Evolutionary conservation across 2,329 filamentous ascomycete genomes (phyloP), one percentile per base, ranked within the genome.

Genomic region (Cladophialophora carrionii): DNA sequence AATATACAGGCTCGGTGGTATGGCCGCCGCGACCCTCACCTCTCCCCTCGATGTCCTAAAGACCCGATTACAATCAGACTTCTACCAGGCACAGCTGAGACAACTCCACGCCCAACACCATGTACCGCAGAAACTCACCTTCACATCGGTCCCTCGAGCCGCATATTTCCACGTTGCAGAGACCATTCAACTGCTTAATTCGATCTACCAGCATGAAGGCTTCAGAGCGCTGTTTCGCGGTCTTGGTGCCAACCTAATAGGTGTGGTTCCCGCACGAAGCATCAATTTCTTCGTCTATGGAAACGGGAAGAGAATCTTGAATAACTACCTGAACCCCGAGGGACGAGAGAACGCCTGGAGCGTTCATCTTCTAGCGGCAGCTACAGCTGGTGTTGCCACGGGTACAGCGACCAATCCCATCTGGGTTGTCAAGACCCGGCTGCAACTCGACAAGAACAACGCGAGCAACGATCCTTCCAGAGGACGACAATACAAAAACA

Each of bases 241-340:
- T 24, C 84, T 98, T 3, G 93, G 92, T 0, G 93, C 94, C 0
- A 97, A 96, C 76, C 83, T 97, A 7, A 84, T 95, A 7, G 93
- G 94, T 63, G 92, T 96, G 2, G 90, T 97, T 8, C 93, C 93
- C 1, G 93, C 93, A 20, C 85, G 92, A 66, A 89, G 90, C 59
- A 97, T 97, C 78, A 96, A 96, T 77, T 98, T 98, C 77, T 96
- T 89, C 79, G 88, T 91, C 14, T 96, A 97, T 75, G 92, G 92
- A 57, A 98, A 96, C 75, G 90, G 92, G 70, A 98, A 98, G 80
- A 84, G 89, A 34, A 80, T 96, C 55, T 88, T 96, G 66, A 88
- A 89, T 29, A 84, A 91, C 58, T 84, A 89, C 72, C 87, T 91
- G 75, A 94, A 78, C 74, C 86, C 71, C 87, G 89, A 56, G 75